A percentile compares a stretch with the other conserved stretches of the same genome.
phyloP scores from a whole-genome alignment of 208 protist species.

The Acanthamoeba culbertsoni region DNA sequence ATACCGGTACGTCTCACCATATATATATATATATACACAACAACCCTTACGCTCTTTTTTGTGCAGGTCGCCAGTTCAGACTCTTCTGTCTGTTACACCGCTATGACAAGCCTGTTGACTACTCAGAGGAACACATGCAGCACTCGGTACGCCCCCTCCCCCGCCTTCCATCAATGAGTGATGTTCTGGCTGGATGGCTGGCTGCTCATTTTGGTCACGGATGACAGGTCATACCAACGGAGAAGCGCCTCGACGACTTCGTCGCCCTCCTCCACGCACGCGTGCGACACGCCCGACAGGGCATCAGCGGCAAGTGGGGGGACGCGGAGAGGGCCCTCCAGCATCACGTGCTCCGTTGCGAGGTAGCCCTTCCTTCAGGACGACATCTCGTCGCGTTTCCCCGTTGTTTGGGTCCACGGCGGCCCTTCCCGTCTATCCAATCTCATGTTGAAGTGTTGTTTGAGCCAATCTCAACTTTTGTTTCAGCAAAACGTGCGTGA shows the following conservation, averaged over 20 bases:
- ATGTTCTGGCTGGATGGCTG: conserved; percentile 89
- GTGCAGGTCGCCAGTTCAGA: not conserved
- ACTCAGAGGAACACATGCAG: conserved; percentile 31
- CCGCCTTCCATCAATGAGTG: conserved; percentile 93
- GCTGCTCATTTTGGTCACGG: conserved; percentile 78
- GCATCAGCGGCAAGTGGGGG: not conserved
- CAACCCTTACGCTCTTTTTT: not conserved
- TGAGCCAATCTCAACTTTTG: not conserved
- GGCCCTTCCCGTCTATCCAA: not conserved
- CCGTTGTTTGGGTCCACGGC: too few species aligned
- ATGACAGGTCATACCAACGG: conserved; percentile 77
- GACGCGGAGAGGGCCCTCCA: not conserved
- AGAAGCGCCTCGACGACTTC: conserved; percentile 67
- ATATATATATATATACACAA: not conserved
- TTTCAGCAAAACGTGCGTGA: not conserved
- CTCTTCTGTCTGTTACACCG: conserved; percentile 37
- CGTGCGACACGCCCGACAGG: not conserved
- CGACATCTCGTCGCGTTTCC: not conserved
- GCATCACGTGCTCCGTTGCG: not conserved
- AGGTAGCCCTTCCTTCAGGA: too few species aligned
- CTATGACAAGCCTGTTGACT: conserved; percentile 34
- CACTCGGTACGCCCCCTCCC: conserved; percentile 70
- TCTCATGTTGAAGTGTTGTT: not conserved
- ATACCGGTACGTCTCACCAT: not conserved
- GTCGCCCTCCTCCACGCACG: not conserved